Percentiles rank a stretch among this genome's conserved stretches.
These are phyloP conservation scores for Tuber indicum DNA, from an alignment of 495 filamentous ascomycete genomes.

Conservation along the genomic window DNA sequence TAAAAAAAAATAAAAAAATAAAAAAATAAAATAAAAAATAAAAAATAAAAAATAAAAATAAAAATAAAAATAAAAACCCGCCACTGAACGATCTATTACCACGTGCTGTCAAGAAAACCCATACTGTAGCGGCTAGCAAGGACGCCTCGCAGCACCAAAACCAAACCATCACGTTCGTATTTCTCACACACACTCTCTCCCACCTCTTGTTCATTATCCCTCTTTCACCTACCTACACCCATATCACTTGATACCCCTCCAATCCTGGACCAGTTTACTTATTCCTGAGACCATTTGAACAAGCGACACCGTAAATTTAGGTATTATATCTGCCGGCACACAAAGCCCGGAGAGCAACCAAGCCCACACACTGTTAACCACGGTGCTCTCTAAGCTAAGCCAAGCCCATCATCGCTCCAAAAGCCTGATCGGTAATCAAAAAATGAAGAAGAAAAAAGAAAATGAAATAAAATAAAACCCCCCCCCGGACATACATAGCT, in stretches of 20 bases:
- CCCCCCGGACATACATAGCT: background rate
- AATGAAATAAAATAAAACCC: background rate
- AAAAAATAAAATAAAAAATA: background rate
- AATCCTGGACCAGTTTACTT: background rate
- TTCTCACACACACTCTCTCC: background rate
- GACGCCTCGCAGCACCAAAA: background rate
- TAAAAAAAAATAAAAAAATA: background rate
- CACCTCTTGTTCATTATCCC: background rate
- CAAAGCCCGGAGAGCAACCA: background rate
- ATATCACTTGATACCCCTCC: background rate
- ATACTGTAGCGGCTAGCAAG: background rate
- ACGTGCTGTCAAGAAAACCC: background rate
- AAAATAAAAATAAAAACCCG: background rate
- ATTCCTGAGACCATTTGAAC: background rate
- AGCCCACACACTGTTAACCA: background rate
- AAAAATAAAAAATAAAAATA: background rate
- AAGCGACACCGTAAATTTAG: background rate
- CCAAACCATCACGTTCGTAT: background rate
- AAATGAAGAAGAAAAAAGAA: background rate
- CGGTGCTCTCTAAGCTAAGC: background rate
- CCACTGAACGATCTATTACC: background rate
- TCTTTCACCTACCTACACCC: background rate
- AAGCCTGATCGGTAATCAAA: background rate
- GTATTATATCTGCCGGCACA: background rate
- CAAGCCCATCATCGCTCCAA: background rate